Conservation (phyloP, 192 early-diverging fungal species). For the Coemansia umbellata region DNA sequence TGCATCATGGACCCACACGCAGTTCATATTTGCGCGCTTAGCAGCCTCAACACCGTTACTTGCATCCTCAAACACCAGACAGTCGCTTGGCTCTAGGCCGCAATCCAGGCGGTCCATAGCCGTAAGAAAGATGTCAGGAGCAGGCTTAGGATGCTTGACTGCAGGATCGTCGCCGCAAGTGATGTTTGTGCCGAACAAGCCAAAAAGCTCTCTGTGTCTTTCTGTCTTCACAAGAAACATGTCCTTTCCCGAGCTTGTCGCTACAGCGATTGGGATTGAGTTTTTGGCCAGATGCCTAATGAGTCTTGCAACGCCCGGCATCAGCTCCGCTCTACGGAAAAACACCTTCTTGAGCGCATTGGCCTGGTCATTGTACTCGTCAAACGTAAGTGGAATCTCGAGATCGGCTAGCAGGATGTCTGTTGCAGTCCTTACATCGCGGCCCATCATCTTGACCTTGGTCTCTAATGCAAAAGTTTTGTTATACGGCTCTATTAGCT, state of each 20-base stretch:
- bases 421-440: constrained; percentile 43
- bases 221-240: constrained; percentile 75
- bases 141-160: constrained; percentile 78
- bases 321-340: constrained; percentile 63
- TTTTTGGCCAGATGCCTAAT: constrained; percentile 68
- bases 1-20: constrained; percentile 87
- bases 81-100: constrained; percentile 47
- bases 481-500: constrained; percentile 74
- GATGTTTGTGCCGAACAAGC: constrained; percentile 69
- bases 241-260: constrained; percentile 75
- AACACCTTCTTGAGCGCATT: constrained; percentile 45
- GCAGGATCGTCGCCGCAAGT: constrained; percentile 85
- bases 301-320: constrained; percentile 65
- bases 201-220: constrained; percentile 65
- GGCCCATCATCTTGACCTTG: constrained; percentile 74
- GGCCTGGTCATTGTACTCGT: constrained; percentile 74
- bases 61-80: constrained; percentile 94
- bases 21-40: constrained; percentile 74
- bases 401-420: constrained; percentile 67
- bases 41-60: constrained; percentile 78
- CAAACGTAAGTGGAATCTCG: constrained; percentile 65
- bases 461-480: constrained; percentile 61
- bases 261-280: constrained; percentile 74
- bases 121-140: constrained; percentile 85
- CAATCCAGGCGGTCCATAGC: constrained; percentile 61